Percentiles rank a stretch among this genome's conserved stretches.
These are phyloP conservation scores for Yamadazyma buinensis DNA, from an alignment of 1,139 yeast genomes.

Conservation along the genomic window DNA sequence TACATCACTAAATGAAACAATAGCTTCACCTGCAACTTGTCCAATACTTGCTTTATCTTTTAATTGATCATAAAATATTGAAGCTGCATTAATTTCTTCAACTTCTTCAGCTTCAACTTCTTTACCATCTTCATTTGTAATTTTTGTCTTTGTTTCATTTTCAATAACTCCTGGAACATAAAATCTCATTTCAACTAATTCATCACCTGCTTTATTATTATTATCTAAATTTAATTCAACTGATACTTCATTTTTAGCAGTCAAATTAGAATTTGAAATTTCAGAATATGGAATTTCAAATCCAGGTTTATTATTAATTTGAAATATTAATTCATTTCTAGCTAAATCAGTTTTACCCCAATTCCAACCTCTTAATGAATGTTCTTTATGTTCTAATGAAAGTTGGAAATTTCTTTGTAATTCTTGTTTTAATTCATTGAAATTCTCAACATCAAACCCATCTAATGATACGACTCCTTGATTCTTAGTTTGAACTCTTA, in stretches of 20 bases:
- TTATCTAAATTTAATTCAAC: constrained; percentile 72
- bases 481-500: constrained; percentile 84
- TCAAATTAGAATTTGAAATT: constrained; percentile 83
- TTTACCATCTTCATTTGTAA: constrained; percentile 33
- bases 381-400: constrained; percentile 78
- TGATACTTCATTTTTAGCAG: constrained; percentile 92
- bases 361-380: constrained; percentile 96
- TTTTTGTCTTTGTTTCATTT: constrained; percentile 36
- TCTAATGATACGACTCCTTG: constrained; percentile 85
- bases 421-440: constrained; percentile 75
- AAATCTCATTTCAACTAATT: constrained; percentile 89
- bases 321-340: constrained; percentile 83
- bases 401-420: constrained; percentile 73
- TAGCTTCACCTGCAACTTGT: constrained; percentile 93
- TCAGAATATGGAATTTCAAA: constrained; percentile 85
- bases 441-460: constrained; percentile 86
- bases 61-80: constrained; percentile 82
- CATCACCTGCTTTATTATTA: constrained; percentile 78
- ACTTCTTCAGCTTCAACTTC: constrained; percentile 42
- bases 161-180: constrained; percentile 81
- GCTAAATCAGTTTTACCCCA: constrained; percentile 97
- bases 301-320: constrained; percentile 82
- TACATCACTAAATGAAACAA: constrained; percentile 88
- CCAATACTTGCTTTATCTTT: constrained; percentile 97
- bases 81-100: constrained; percentile 73